These are phyloP conservation scores for Starmerella sirachaensis DNA, from an alignment of 805 yeast genomes.

Conservation along the genomic window DNA sequence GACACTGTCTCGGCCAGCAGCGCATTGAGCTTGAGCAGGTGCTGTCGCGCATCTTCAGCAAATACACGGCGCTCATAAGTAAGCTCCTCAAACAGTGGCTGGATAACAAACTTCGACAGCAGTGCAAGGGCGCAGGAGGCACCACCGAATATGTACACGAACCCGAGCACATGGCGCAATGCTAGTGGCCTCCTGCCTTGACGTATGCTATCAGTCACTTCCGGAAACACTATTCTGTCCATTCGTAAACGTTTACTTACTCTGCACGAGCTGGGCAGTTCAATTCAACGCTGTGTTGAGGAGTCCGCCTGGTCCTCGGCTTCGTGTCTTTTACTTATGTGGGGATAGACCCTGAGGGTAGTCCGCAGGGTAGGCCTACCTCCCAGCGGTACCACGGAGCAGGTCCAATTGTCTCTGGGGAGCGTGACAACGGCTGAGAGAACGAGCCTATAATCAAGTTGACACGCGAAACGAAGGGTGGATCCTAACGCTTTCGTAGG, in stretches of 20 bases:
- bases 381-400: too few species aligned
- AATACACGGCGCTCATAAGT: conserved; percentile 26
- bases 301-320: too few species aligned
- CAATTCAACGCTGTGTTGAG: too few species aligned
- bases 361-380: too few species aligned
- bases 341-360: too few species aligned
- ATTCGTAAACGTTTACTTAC: not conserved
- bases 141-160: conserved; percentile 28
- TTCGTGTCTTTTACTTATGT: too few species aligned
- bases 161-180: conserved; percentile 23
- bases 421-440: too few species aligned
- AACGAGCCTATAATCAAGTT: too few species aligned
- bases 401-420: too few species aligned
- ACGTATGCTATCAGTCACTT: conserved; percentile 18
- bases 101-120: conserved; percentile 26
- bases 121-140: conserved; percentile 23
- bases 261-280: too few species aligned
- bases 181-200: conserved; percentile 15
- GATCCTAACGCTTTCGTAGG: too few species aligned
- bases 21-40: conserved; percentile 22
- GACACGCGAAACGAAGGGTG: too few species aligned
- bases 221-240: conserved; percentile 24
- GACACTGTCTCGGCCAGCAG: conserved; percentile 18
- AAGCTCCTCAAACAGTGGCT: conserved; percentile 28
- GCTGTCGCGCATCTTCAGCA: conserved; percentile 23